phyloP scores from a whole-genome alignment of 108 stramenopile species.

The Schizochytrium sp. region DNA sequence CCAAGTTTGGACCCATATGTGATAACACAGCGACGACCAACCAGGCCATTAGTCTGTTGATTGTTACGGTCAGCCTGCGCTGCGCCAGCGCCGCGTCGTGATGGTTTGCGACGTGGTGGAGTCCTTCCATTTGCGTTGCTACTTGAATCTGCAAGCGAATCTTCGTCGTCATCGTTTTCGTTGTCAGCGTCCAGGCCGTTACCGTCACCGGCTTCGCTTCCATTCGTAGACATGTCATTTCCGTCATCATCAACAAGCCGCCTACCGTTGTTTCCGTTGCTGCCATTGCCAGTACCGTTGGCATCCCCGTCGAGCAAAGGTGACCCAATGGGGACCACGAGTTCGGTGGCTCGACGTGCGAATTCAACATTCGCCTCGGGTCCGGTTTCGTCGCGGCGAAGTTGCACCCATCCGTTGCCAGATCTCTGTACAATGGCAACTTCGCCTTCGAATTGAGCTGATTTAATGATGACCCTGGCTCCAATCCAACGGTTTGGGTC shows the following conservation, averaged over 20 bases:
- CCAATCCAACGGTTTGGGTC: constrained; percentile 7
- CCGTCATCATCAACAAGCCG: background rate
- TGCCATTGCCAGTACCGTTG: background rate
- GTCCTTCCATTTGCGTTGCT: background rate
- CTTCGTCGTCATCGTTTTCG: background rate
- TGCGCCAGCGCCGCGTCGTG: background rate
- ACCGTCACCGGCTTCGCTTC: background rate
- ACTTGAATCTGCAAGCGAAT: background rate
- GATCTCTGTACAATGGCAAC: constrained; percentile 4
- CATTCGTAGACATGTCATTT: no score
- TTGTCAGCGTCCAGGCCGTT: background rate
- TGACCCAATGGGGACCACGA: constrained; percentile 6
- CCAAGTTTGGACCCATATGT: constrained; percentile 37
- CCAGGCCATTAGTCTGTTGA: background rate
- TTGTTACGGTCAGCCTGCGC: background rate
- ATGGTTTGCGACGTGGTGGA: background rate
- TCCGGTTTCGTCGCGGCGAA: background rate
- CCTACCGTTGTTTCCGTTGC: background rate
- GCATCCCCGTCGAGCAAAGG: background rate
- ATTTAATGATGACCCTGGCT: constrained; percentile 26
- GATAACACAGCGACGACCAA: constrained; percentile 22
- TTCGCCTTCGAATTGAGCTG: constrained; percentile 1
- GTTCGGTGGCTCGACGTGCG: constrained; percentile 24
- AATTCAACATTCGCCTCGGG: constrained; percentile 3
- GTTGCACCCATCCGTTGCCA: constrained; percentile 55